Evolutionary conservation across 1,139 yeast genomes (phyloP), one percentile per base, ranked within the genome.

Genomic region (Saccharomyces uvarum): DNA sequence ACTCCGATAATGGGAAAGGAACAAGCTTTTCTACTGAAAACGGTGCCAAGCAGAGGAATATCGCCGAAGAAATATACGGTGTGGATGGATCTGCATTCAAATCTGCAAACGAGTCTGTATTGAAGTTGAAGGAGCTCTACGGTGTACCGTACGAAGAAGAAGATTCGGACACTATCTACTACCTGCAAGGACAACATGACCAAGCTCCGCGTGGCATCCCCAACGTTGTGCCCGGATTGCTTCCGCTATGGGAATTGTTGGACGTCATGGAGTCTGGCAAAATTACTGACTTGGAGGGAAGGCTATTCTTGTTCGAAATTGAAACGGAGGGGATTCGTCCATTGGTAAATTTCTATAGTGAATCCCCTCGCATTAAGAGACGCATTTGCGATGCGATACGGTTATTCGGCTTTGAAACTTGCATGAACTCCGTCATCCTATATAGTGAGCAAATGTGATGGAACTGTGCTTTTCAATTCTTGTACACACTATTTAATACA

Each of bases 141-240:
- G 69, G 67, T 1, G 59, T 72, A 9, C 59, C 49, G 60, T 75
- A 55, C 61, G 26, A 19, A 60, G 4, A 56, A 63, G 2, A 55
- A 74, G 61, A 56, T 54, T 28, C 53, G 52, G 16, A 19, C 41
- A 38, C 38, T 38, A 38, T 33, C 46, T 9, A 14, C 53, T 54
- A 28, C 33, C 27, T 41, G 24, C 52, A 21, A 48, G 27, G 14
- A 46, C 16, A 21, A 50, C 53, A 11, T 59, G 57, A 16, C 48
- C 53, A 13, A 54, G 53, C 13, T 54, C 53, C 29, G 54, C 4
- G 28, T 53, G 54, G 57, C n/a, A 57, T 79, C 2, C 84, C 84
- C 0, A 62, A 63, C 24, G 77, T 80, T 1, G 64, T 78, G 1
- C 84, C 85, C 0, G 85, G 86, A 0, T 58, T 79, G 1, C 65